These are phyloP conservation scores for Oxyria digyna DNA, from an alignment of 148 eudicot genomes.

Conservation along the genomic window DNA sequence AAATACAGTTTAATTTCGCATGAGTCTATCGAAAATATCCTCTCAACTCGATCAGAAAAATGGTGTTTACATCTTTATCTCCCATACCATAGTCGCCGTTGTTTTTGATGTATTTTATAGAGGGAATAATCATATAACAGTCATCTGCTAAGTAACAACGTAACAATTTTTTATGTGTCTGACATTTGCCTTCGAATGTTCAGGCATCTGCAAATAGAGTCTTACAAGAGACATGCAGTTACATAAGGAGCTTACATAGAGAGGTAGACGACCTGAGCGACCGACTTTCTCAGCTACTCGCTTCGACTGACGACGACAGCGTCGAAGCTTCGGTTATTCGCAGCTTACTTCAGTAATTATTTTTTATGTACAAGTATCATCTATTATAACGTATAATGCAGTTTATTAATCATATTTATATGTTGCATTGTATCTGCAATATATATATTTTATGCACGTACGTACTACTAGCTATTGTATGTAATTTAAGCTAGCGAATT, in stretches of 20 bases:
- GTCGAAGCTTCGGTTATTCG: not conserved
- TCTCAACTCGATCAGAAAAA: too few species aligned
- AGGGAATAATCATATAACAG: too few species aligned
- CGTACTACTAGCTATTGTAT: not conserved
- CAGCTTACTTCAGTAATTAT: constrained; percentile 2
- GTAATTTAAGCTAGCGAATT: not conserved
- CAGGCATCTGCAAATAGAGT: constrained; percentile 2
- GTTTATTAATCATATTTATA: not conserved
- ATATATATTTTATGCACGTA: not conserved
- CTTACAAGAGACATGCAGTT: constrained; percentile 12
- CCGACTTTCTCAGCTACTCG: constrained; percentile 1
- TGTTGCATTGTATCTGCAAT: not conserved
- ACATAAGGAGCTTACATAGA: constrained; percentile 11
- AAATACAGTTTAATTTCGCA: too few species aligned
- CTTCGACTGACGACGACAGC: not conserved
- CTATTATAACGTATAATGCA: not conserved
- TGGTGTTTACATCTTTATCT: too few species aligned
- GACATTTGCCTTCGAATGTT: not conserved
- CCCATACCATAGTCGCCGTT: too few species aligned
- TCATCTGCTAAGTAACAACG: too few species aligned
- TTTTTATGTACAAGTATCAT: not conserved
- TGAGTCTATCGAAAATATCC: too few species aligned
- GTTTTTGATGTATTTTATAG: too few species aligned
- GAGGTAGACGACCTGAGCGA: constrained; percentile 6
- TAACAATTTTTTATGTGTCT: too few species aligned